A percentile compares a stretch with the other conserved stretches of the same genome.
phyloP scores from a whole-genome alignment of 192 early-diverging fungal genomes.

The Coemansia sp. region DNA sequence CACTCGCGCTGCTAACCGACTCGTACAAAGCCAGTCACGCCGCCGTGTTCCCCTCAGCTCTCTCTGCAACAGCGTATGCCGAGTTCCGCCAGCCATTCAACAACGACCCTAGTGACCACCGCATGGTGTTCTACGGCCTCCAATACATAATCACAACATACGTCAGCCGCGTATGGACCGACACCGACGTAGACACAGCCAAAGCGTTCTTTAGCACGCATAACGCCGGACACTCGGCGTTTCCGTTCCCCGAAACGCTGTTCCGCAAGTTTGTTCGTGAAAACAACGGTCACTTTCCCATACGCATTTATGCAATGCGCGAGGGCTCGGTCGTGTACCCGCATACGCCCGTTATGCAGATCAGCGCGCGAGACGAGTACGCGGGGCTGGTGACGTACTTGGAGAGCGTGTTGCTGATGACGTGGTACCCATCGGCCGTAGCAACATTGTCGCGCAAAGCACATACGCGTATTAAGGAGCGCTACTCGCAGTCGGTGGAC shows the following conservation, averaged over 20 bases:
- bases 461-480: constrained; percentile 59
- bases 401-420: constrained; percentile 80
- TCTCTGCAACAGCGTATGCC: constrained; percentile 74
- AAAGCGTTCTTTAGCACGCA: constrained; percentile 74
- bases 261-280: constrained; percentile 77
- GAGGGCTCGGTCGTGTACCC: constrained; percentile 82
- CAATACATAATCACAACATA: constrained; percentile 84
- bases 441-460: constrained; percentile 76
- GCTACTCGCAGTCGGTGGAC: constrained; percentile 70
- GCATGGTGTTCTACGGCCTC: constrained; percentile 82
- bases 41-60: constrained; percentile 71
- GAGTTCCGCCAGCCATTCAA: constrained; percentile 75
- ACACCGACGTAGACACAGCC: constrained; percentile 65
- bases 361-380: constrained; percentile 72
- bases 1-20: constrained; percentile 73
- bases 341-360: constrained; percentile 81
- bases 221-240: constrained; percentile 64
- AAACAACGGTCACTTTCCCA: constrained; percentile 83
- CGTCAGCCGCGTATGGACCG: constrained; percentile 65
- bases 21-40: constrained; percentile 83
- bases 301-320: constrained; percentile 73
- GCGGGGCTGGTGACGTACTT: constrained; percentile 77
- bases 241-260: constrained; percentile 75
- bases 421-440: constrained; percentile 87
- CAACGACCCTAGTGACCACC: constrained; percentile 65